A percentile compares a stretch with the other conserved stretches of the same genome.
Conservation (phyloP, 73 alveolate species). For the Tetrahymena malaccensis region DNA sequence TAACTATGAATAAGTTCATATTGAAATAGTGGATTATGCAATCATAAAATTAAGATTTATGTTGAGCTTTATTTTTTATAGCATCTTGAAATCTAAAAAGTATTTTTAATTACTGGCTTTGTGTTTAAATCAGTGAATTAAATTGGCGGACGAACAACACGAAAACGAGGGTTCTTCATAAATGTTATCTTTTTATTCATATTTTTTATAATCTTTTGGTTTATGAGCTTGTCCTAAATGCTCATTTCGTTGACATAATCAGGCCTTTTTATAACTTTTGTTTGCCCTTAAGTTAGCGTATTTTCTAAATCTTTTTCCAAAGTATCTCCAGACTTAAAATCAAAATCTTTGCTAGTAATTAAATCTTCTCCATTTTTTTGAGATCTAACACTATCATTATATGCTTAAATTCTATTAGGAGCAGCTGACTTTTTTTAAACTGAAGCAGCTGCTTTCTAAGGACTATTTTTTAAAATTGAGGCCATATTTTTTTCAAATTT, state of each 20-base stretch:
- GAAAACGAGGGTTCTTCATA: conserved; percentile 83
- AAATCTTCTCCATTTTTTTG: background rate
- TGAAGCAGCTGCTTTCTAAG: background rate
- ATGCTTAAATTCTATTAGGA: background rate
- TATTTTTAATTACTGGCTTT: background rate
- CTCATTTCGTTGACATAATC: conserved; percentile 65
- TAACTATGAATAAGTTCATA: background rate
- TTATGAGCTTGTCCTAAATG: conserved; percentile 88
- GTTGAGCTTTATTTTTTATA: background rate
- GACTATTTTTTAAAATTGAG: background rate
- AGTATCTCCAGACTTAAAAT: background rate
- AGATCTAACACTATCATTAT: background rate
- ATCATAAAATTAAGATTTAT: background rate
- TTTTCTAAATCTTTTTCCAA: background rate
- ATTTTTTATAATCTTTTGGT: conserved; percentile 82
- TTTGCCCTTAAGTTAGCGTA: background rate
- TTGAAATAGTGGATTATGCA: background rate
- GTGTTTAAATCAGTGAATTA: conserved; percentile 48
- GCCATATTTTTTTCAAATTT: background rate
- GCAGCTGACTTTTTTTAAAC: background rate
- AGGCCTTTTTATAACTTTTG: conserved; percentile 3
- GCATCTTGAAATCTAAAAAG: background rate
- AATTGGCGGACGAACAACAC: conserved; percentile 56
- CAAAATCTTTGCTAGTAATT: background rate
- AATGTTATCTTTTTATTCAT: conserved; percentile 91